Percentiles rank a stretch among this genome's conserved stretches.
These are phyloP conservation scores for Plenodomus lindquistii DNA, from an alignment of 2,329 filamentous ascomycete species.

Conservation along the genomic window DNA sequence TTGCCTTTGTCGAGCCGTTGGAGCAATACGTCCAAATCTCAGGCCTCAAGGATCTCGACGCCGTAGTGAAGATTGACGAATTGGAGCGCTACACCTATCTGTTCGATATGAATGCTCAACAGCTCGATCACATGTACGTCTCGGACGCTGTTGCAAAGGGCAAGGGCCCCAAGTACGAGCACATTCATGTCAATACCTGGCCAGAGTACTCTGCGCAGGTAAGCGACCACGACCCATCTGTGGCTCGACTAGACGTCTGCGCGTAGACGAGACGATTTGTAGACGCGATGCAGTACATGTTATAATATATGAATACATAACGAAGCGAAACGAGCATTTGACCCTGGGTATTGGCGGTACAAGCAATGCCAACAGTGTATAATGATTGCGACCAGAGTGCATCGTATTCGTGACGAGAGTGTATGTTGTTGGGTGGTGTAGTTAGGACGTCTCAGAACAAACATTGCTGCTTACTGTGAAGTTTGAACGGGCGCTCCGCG, in stretches of 20 bases:
- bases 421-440: too few species aligned
- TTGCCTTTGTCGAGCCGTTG: slow-evolving; percentile 64
- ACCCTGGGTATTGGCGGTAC: too few species aligned
- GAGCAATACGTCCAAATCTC: slow-evolving; percentile 58
- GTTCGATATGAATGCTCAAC: slow-evolving; percentile 70
- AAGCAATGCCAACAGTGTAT: too few species aligned
- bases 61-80: slow-evolving; percentile 55
- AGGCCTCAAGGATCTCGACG: slow-evolving; percentile 65
- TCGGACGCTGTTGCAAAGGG: slow-evolving; percentile 55
- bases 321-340: neutral
- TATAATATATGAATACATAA: neutral
- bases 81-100: slow-evolving; percentile 72
- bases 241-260: slow-evolving; percentile 67
- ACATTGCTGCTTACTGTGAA: too few species aligned
- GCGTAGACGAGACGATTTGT: slow-evolving; percentile 14
- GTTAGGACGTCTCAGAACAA: too few species aligned
- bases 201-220: slow-evolving; percentile 58
- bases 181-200: slow-evolving; percentile 75
- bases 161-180: slow-evolving; percentile 58
- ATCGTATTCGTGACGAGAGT: too few species aligned
- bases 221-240: slow-evolving; percentile 71
- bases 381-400: too few species aligned
- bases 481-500: too few species aligned
- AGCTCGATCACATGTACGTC: slow-evolving; percentile 72
- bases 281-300: neutral